Conservation (phyloP, 306 rosid species). For the Oxytropis ochrocephala region DNA sequence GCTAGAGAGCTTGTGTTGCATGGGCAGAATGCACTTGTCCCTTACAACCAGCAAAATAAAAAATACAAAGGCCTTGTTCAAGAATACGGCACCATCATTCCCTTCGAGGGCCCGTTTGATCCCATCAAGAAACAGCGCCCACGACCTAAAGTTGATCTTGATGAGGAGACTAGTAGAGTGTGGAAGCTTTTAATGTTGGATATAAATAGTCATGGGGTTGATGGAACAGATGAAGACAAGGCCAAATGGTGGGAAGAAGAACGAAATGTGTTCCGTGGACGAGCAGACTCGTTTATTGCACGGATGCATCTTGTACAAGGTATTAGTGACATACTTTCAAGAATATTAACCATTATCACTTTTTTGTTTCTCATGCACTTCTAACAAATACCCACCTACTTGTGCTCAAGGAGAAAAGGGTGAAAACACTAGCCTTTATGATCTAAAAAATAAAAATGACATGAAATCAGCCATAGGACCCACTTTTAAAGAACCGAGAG, state of each 20-base stretch:
- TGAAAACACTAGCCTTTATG: not conserved
- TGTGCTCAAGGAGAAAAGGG: not conserved
- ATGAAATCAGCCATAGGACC: not conserved
- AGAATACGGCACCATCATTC: conserved; percentile 53
- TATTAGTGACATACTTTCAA: conserved; percentile 27
- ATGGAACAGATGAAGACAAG: conserved; percentile 83
- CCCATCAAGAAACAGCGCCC: conserved; percentile 62
- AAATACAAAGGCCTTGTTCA: conserved; percentile 39
- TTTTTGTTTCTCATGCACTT: not conserved
- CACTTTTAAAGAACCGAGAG: not conserved
- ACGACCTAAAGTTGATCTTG: conserved; percentile 90
- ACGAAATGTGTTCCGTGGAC: conserved; percentile 78
- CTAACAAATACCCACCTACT: not conserved
- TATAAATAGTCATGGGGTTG: conserved; percentile 82
- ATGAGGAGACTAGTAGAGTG: conserved; percentile 84
- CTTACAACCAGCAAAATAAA: conserved; percentile 37
- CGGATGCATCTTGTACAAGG: conserved; percentile 99
- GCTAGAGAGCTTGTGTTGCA: conserved; percentile 32
- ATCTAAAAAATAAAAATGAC: not conserved
- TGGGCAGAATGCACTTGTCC: conserved; percentile 46
- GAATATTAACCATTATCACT: not conserved
- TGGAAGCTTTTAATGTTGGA: conserved; percentile 88
- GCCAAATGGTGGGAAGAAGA: conserved; percentile 98
- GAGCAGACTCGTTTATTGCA: conserved; percentile 94
- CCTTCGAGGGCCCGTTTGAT: conserved; percentile 45